Evolutionary conservation across 306 rosid species (phyloP).

Genomic region (Vigna unguiculata): DNA sequence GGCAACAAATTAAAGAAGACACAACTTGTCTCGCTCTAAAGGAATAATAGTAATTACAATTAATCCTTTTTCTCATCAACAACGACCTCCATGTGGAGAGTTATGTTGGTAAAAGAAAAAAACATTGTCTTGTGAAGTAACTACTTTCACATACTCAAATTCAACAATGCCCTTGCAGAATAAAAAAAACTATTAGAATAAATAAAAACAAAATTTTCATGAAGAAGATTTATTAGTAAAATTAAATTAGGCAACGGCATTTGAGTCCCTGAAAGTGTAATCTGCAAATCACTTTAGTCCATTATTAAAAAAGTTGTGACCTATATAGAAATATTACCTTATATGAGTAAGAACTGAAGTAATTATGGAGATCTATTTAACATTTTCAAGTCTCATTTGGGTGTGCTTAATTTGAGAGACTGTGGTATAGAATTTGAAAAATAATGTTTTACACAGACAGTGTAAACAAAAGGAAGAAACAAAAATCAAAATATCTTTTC

Average conservation of each 20-base stretch:
- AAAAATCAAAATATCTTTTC: no score
- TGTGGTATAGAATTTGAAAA: no score
- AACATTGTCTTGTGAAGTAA: constrained; percentile 40
- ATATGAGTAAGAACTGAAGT: no score
- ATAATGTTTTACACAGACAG: no score
- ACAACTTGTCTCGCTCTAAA: constrained; percentile 15
- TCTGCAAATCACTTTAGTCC: neutral
- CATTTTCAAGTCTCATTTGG: no score
- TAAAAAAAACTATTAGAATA: neutral
- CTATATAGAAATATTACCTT: no score
- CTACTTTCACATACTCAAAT: constrained; percentile 71
- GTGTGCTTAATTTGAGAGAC: no score
- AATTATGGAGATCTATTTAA: no score
- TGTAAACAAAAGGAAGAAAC: no score
- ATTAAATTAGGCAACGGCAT: no score
- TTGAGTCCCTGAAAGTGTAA: no score
- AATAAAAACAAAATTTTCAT: neutral
- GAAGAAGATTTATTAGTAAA: neutral
- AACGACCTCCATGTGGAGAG: constrained; percentile 16
- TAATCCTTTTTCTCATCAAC: constrained; percentile 48
- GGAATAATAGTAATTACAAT: constrained; percentile 5
- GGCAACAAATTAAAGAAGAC: neutral
- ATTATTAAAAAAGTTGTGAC: neutral
- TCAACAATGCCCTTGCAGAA: constrained; percentile 75
- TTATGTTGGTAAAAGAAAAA: neutral